These are phyloP conservation scores for Tillandsia leiboldiana DNA, from an alignment of 176 grass and related monocot genomes.

Conservation along the genomic window DNA sequence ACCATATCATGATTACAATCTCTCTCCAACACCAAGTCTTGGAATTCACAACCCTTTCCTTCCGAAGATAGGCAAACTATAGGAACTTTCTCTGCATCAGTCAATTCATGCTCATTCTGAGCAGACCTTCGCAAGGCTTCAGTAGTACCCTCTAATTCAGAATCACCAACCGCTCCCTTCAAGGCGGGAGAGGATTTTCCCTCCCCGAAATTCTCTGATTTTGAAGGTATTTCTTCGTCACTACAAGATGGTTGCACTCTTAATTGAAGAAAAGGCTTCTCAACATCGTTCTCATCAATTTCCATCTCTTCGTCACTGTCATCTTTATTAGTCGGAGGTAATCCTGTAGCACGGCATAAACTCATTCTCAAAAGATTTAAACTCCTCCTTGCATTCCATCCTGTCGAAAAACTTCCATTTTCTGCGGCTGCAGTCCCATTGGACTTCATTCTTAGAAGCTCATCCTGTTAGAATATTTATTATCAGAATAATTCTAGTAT, in stretches of 20 bases:
- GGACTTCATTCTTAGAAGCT: slow-evolving; percentile 88
- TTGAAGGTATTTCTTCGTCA: slow-evolving; percentile 13
- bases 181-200: slow-evolving; percentile 16
- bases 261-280: slow-evolving; percentile 44
- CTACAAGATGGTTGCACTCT: slow-evolving; percentile 21
- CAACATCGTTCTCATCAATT: slow-evolving; percentile 88
- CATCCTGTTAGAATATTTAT: slow-evolving; percentile 41
- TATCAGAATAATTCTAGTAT: slow-evolving; percentile 6
- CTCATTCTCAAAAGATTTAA: slow-evolving; percentile 87
- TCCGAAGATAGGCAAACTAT: background rate
- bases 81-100: background rate
- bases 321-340: slow-evolving; percentile 69
- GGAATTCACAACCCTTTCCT: background rate
- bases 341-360: slow-evolving; percentile 48
- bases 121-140: background rate
- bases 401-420: slow-evolving; percentile 39
- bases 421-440: slow-evolving; percentile 38
- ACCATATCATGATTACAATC: background rate
- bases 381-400: slow-evolving; percentile 73
- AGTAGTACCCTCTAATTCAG: slow-evolving; percentile 12
- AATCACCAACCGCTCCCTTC: slow-evolving; percentile 26
- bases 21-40: background rate
- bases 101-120: background rate
- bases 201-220: slow-evolving; percentile 9
- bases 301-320: slow-evolving; percentile 97